phyloP scores from a whole-genome alignment of 2,329 filamentous ascomycete genomes.

The Ilyonectria destructans region DNA sequence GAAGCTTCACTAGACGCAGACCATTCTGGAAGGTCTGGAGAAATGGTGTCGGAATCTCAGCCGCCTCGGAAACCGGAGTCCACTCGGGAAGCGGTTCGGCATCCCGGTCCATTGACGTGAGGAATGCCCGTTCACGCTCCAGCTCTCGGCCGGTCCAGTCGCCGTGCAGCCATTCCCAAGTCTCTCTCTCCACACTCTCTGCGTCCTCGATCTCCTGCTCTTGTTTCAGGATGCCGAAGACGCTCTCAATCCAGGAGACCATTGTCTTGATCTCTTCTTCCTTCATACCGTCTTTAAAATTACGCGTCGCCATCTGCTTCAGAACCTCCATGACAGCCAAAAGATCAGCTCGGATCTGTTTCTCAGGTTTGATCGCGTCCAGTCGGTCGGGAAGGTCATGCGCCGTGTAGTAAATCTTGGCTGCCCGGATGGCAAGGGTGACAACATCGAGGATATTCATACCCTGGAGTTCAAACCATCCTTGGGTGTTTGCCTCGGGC shows the following conservation, averaged over 20 bases:
- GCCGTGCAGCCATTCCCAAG: slow-evolving; percentile 85
- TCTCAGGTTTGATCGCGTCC: slow-evolving; percentile 90
- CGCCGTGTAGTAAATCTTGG: slow-evolving; percentile 96
- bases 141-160: slow-evolving; percentile 85
- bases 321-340: slow-evolving; percentile 91
- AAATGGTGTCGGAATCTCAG: slow-evolving; percentile 79
- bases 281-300: slow-evolving; percentile 87
- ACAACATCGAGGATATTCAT: slow-evolving; percentile 93
- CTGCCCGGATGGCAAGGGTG: slow-evolving; percentile 94
- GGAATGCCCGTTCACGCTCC: slow-evolving; percentile 86
- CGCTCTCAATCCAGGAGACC: slow-evolving; percentile 83
- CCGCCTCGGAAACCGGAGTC: slow-evolving; percentile 63
- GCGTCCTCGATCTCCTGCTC: slow-evolving; percentile 85
- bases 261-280: slow-evolving; percentile 85
- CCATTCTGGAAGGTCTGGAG: slow-evolving; percentile 84
- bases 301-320: slow-evolving; percentile 90
- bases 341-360: slow-evolving; percentile 86
- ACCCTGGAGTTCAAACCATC: slow-evolving; percentile 90
- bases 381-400: slow-evolving; percentile 90
- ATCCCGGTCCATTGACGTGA: slow-evolving; percentile 80
- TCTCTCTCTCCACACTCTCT: slow-evolving; percentile 79
- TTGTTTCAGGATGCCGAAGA: slow-evolving; percentile 81
- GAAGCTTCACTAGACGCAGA: slow-evolving; percentile 85
- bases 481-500: slow-evolving; percentile 68
- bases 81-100: slow-evolving; percentile 77